Evolutionary conservation across 441 rosid genomes (phyloP), one percentile per base, ranked within the genome.

Genomic region (Brassica balearica): DNA sequence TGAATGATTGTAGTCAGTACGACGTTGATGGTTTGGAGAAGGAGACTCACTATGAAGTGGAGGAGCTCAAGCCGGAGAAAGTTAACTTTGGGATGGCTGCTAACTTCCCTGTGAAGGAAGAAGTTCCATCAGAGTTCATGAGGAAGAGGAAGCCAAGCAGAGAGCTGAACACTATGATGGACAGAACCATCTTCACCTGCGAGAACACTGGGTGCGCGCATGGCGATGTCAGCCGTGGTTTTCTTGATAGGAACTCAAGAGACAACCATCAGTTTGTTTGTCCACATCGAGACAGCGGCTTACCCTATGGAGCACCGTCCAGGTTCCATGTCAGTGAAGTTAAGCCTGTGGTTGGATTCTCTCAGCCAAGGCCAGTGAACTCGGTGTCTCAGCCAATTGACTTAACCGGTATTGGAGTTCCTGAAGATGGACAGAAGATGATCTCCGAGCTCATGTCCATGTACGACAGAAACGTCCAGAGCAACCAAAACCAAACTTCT

Each of bases 21-120:
- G 99, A 96, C 55, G 99, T 96, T 63, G 97, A 96, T 58, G 97
- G 93, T n/a, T 85, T 74, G 1, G 97, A 87, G 29, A 90, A 85
- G 65, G 93, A 90, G 65, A 71, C 82, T 17, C 84, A 65, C 65
- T 86, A 81, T 56, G 92, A 90, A 19, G 87, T 84, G 69, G 87
- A 84, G 48, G 97, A 93, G 72, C 59, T 71, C 66, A 90, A 87
- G 77, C 90, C 92, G 0, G 87, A 80, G 60, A 87, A 74, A 79
- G 72, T 55, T 0, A 80, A 66, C 78, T 65, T 88, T 77, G 86
- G 82, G 59, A 78, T 85, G 77, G 85, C 84, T 69, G 84, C 81
- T 59, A 81, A 76, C 5, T 81, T 34, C 65, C 77, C 83, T 11
- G 75, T 77, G 0, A 81, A 77, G 55, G 81, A 81, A 68, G 84